Conservation (phyloP, 164 flowering plant genomes). For the Dillenia turbinata region DNA sequence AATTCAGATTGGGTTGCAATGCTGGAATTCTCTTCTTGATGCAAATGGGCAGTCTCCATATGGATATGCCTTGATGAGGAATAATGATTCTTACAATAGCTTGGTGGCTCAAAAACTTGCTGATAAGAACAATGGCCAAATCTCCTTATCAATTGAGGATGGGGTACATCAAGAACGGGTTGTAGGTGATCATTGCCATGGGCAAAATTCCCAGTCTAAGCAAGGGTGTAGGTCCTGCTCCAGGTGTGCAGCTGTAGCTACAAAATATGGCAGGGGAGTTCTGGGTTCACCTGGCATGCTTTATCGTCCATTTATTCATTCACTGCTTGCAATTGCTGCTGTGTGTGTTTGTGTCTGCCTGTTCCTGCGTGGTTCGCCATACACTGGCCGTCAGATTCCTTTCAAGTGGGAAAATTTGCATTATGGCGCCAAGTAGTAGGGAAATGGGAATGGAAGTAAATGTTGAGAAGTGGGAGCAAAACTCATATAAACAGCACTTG, state of each 20-base stretch:
- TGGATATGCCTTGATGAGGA: constrained; percentile 65
- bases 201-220: constrained; percentile 7
- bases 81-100: constrained; percentile 58
- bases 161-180: constrained; percentile 28
- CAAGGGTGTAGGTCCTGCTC: constrained; percentile 37
- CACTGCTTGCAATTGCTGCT: constrained; percentile 83
- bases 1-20: constrained; percentile 60
- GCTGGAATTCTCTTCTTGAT: constrained; percentile 70
- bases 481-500: not conserved
- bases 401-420: constrained; percentile 66
- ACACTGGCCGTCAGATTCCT: constrained; percentile 46
- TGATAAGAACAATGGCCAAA: constrained; percentile 48
- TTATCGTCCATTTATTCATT: constrained; percentile 66
- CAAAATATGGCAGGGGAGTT: constrained; percentile 24
- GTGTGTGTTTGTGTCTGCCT: constrained; percentile 89
- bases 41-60: constrained; percentile 68
- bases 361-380: constrained; percentile 55
- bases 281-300: constrained; percentile 56
- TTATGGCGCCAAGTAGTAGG: constrained; percentile 39
- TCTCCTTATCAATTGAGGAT: constrained; percentile 44
- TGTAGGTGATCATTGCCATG: constrained; percentile 11
- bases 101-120: constrained; percentile 63
- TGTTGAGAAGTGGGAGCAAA: not conserved
- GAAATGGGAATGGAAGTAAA: not conserved
- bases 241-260: constrained; percentile 36